These are phyloP conservation scores for Intubia oerlemansii DNA, from an alignment of 2,329 filamentous ascomycete species.

Conservation along the genomic window DNA sequence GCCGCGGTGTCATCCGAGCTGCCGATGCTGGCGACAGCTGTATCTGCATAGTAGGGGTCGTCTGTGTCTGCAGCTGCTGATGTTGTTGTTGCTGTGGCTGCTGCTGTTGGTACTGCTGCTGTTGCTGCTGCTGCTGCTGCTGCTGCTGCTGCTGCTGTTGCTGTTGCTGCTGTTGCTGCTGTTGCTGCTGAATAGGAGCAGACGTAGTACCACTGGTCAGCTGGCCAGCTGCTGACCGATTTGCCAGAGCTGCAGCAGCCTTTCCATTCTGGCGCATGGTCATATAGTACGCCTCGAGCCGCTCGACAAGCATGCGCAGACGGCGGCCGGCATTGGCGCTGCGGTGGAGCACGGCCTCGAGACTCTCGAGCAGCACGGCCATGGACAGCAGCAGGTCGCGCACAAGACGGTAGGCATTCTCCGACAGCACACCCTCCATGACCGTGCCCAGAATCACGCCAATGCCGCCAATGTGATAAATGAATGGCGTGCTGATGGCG, in stretches of 20 bases:
- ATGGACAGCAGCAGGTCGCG: slow-evolving; percentile 13
- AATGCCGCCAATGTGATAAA: slow-evolving; percentile 15
- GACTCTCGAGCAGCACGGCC: slow-evolving; percentile 12
- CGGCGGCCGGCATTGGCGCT: slow-evolving; percentile 6
- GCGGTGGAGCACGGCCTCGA: slow-evolving; percentile 6
- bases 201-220: neutral
- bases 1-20: too few relatives aligned
- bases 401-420: slow-evolving; percentile 11
- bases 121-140: neutral
- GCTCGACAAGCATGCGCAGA: slow-evolving; percentile 4
- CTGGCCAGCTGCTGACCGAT: too few relatives aligned
- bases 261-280: slow-evolving; percentile 2
- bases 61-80: too few relatives aligned
- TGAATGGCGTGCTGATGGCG: slow-evolving; percentile 14
- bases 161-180: neutral
- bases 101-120: neutral
- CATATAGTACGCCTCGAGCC: slow-evolving; percentile 6
- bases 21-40: neutral
- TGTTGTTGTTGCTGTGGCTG: too few relatives aligned
- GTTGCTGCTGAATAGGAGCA: neutral
- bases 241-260: too few relatives aligned
- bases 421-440: slow-evolving; percentile 13
- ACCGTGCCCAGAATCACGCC: slow-evolving; percentile 15
- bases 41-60: neutral
- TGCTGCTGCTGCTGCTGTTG: slow-evolving; percentile 1